Evolutionary conservation across 768 basidiomycete species (phyloP).

Genomic region (Zangia roseola): DNA sequence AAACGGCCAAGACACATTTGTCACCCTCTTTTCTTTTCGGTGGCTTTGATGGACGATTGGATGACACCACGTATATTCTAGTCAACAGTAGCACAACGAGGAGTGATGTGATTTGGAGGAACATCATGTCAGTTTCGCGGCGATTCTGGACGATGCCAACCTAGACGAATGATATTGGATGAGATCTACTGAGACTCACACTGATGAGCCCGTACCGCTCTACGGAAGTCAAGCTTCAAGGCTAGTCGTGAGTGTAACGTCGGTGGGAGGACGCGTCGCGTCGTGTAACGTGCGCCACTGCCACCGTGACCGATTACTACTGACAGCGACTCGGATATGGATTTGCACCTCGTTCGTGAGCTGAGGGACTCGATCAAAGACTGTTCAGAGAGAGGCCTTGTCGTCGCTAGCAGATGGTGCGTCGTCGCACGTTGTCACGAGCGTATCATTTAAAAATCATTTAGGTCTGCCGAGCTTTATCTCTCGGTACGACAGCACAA

Average conservation of each 20-base stretch:
- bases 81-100: slow-evolving; percentile 15
- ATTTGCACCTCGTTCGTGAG: slow-evolving; percentile 52
- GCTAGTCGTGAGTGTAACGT: too few species aligned
- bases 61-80: slow-evolving; percentile 20
- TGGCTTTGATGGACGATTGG: slow-evolving; percentile 8
- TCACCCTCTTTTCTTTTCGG: slow-evolving; percentile 14
- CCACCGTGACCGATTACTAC: not conserved
- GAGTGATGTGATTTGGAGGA: slow-evolving; percentile 3
- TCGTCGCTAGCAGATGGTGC: slow-evolving; percentile 76
- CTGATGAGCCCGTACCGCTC: too few species aligned
- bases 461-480: slow-evolving; percentile 77
- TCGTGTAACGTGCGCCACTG: too few species aligned
- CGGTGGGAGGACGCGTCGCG: too few species aligned
- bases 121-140: slow-evolving; percentile 18
- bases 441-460: slow-evolving; percentile 13
- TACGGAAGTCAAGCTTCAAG: too few species aligned
- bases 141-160: not conserved
- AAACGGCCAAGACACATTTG: slow-evolving; percentile 67
- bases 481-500: slow-evolving; percentile 54
- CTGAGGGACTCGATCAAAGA: slow-evolving; percentile 65
- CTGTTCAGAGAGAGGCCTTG: slow-evolving; percentile 70
- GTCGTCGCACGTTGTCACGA: slow-evolving; percentile 17
- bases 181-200: not conserved
- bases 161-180: not conserved
- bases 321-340: slow-evolving; percentile 30